phyloP scores from a whole-genome alignment of 768 basidiomycete species.

The Amanita fuliginea region DNA sequence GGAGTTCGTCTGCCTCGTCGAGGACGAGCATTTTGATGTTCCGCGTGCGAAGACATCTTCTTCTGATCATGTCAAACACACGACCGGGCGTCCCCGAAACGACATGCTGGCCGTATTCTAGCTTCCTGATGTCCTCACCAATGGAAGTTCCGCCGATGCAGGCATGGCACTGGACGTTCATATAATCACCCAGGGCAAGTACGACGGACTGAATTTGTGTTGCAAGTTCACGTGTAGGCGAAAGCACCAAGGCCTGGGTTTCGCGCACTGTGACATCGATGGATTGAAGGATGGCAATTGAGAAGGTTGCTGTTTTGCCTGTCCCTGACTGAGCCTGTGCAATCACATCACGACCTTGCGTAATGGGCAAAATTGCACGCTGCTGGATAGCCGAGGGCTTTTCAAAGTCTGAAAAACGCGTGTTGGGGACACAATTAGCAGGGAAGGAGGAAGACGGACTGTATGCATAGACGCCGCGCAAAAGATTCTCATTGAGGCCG shows the following conservation, averaged over 20 bases:
- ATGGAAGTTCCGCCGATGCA: conserved; percentile 97
- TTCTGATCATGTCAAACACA: conserved; percentile 98
- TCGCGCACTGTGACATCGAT: conserved; percentile 94
- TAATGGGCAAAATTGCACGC: conserved; percentile 94
- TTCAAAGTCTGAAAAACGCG: conserved; percentile 63
- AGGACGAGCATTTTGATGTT: conserved; percentile 98
- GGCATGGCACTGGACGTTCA: conserved; percentile 98
- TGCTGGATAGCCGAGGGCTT: conserved; percentile 99
- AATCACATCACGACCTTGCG: conserved; percentile 93
- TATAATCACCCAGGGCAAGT: conserved; percentile 93
- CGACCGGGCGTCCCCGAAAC: conserved; percentile 96
- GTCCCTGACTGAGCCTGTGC: conserved; percentile 99
- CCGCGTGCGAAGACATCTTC: conserved; percentile 84
- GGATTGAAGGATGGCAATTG: conserved; percentile 94
- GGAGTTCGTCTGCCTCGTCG: conserved; percentile 91
- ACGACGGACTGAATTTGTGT: conserved; percentile 99
- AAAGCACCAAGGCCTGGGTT: conserved; percentile 92
- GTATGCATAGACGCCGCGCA: conserved; percentile 97
- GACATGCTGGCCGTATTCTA: conserved; percentile 96
- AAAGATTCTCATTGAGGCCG: conserved; percentile 85
- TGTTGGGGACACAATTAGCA: background rate
- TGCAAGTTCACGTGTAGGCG: conserved; percentile 96
- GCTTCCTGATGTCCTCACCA: conserved; percentile 93
- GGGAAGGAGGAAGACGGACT: conserved; percentile 36
- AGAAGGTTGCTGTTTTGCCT: conserved; percentile 99